Evolutionary conservation across 495 filamentous ascomycete species (phyloP).

Genomic region (Pseudotulostoma volvatum): DNA sequence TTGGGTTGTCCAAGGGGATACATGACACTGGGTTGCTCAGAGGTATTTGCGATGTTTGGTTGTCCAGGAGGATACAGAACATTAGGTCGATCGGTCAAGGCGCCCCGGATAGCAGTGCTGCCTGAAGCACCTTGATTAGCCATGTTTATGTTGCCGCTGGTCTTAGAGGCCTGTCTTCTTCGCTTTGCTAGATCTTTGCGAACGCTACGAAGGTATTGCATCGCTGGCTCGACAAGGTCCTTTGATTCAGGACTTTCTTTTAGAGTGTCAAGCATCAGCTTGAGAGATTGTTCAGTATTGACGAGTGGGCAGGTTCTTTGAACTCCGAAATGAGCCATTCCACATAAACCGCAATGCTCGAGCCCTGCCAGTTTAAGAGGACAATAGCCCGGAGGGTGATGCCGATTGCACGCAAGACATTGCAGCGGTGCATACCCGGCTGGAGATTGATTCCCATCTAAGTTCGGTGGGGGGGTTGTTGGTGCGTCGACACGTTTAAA

Average conservation of each 20-base stretch:
- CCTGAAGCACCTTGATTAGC: neutral
- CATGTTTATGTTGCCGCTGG: neutral
- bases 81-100: too few species aligned
- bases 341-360: conserved; percentile 51
- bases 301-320: conserved; percentile 45
- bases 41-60: too few species aligned
- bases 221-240: conserved; percentile 34
- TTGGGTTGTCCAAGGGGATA: too few species aligned
- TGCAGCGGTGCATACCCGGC: conserved; percentile 5
- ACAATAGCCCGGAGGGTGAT: conserved; percentile 41
- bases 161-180: conserved; percentile 14
- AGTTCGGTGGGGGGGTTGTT: conserved; percentile 5
- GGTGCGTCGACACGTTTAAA: conserved; percentile 25
- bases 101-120: too few species aligned
- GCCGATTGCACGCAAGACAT: conserved; percentile 39
- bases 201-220: conserved; percentile 38
- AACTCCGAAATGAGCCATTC: conserved; percentile 45
- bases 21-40: too few species aligned
- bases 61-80: too few species aligned
- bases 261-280: conserved; percentile 42
- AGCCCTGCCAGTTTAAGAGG: conserved; percentile 42
- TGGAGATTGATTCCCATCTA: conserved; percentile 26
- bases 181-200: conserved; percentile 32
- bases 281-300: conserved; percentile 36
- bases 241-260: conserved; percentile 37